A percentile compares a stretch with the other conserved stretches of the same genome.
Evolutionary conservation across 352 stramenopile species (phyloP).

Genomic region (Peronospora farinosa): DNA sequence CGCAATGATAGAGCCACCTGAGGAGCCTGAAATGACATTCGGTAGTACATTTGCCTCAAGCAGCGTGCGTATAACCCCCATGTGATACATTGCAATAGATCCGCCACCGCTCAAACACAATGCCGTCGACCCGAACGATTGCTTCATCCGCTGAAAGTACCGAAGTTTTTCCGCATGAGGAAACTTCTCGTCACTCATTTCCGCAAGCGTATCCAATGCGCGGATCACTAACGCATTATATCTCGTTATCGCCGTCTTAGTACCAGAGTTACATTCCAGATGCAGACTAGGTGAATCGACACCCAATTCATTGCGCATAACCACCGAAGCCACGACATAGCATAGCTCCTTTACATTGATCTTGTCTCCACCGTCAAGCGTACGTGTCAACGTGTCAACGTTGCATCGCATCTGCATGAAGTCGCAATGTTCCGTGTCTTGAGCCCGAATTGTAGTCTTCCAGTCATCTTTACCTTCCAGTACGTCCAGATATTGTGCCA

Average conservation of each 20-base stretch:
- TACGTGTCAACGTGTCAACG: conserved; percentile 30
- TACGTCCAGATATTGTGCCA: conserved; percentile 53
- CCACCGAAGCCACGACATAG: conserved; percentile 53
- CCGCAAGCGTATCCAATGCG: conserved; percentile 39
- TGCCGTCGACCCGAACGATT: conserved; percentile 86
- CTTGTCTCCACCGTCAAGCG: conserved; percentile 22
- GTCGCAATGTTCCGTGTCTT: conserved; percentile 57
- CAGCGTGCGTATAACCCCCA: conserved; percentile 87
- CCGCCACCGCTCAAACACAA: conserved; percentile 90
- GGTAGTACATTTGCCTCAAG: conserved; percentile 84
- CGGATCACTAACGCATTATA: conserved; percentile 43
- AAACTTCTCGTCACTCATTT: conserved; percentile 28
- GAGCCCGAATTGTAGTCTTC: conserved; percentile 36
- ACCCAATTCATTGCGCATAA: conserved; percentile 61
- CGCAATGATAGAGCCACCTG: conserved; percentile 86
- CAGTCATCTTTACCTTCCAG: conserved; percentile 59
- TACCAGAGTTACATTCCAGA: conserved; percentile 49
- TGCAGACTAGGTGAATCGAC: conserved; percentile 52
- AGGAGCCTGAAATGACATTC: conserved; percentile 91
- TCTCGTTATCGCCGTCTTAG: conserved; percentile 51
- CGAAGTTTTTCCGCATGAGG: conserved; percentile 35
- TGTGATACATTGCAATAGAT: conserved; percentile 92
- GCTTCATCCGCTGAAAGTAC: conserved; percentile 56
- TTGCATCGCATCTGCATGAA: conserved; percentile 46
- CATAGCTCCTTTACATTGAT: conserved; percentile 45